Evolutionary conservation across 805 yeast genomes (phyloP).

Genomic region (Helenozyma rhizophorensis): DNA sequence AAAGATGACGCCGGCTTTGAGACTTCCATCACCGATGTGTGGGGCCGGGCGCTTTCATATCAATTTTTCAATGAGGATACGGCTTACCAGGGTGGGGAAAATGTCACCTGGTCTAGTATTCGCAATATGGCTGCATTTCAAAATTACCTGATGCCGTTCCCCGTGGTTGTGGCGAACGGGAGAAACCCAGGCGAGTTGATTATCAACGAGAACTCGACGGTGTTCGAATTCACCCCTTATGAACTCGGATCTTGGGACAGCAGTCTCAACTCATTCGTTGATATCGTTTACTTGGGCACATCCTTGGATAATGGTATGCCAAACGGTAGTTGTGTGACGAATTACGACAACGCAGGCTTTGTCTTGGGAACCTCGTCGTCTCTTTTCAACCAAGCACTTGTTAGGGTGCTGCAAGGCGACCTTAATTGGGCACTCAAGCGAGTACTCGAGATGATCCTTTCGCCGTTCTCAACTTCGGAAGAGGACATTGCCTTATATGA

Average conservation of each 20-base stretch:
- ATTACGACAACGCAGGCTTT: constrained; percentile 55
- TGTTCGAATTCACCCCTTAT: constrained; percentile 34
- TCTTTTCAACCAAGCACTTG: constrained; percentile 64
- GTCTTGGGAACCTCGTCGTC: constrained; percentile 81
- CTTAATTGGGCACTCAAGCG: constrained; percentile 16
- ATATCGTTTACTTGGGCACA: constrained; percentile 29
- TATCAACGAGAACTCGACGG: constrained; percentile 63
- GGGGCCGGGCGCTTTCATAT: constrained; percentile 16
- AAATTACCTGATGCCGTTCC: constrained; percentile 58
- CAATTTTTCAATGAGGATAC: constrained; percentile 13
- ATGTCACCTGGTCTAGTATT: constrained; percentile 23
- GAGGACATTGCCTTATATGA: constrained; percentile 65
- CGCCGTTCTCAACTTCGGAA: constrained; percentile 41
- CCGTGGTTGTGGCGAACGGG: constrained; percentile 59
- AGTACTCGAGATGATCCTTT: constrained; percentile 20
- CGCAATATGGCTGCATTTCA: constrained; percentile 20
- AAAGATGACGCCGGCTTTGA: constrained; percentile 11
- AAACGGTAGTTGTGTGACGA: constrained; percentile 20
- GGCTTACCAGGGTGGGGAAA: constrained; percentile 13
- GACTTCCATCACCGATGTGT: constrained; percentile 15
- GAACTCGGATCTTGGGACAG: constrained; percentile 45
- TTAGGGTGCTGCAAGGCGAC: constrained; percentile 39
- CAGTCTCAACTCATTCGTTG: constrained; percentile 26
- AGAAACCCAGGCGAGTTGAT: constrained; percentile 58
- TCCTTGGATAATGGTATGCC: constrained; percentile 19